Evolutionary conservation across 345 rosid species (phyloP), one percentile per base, ranked within the genome.

Genomic region (Carallia pectinifolia): DNA sequence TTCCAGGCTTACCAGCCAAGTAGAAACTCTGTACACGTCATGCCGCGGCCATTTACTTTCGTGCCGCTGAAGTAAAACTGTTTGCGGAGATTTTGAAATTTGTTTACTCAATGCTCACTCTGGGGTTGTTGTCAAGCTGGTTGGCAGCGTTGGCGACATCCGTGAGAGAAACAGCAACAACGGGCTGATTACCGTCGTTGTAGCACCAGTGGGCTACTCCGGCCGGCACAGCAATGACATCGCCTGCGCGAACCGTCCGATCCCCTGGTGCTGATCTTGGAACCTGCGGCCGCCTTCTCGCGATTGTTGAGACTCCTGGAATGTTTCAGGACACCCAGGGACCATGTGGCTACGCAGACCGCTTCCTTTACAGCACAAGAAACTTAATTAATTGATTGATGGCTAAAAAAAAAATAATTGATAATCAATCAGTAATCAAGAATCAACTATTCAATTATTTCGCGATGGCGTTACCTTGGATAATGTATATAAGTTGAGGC

Each of bases 261-360:
- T 68, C 81, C 74, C 87, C 79, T 89, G 90, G 84, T 89, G 88
- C 75, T 75, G 84, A 53, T 90, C 94, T 52, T 64, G 72, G 69
- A 74, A 81, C 12, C 70, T 63, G 0, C 77, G 63, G 29, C 77
- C 38, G 29, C 77, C 47, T 7, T 13, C 50, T 12, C 58, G 40
- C 34, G 82, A 38, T 76, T 76, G 75, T 19, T 79, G 87, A 15
- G 87, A 75, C 17, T 85, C 85, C 67, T 86, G 85, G 82, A 64
- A 86, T 7, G 93, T 89, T 81, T 86, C 96, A 38, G 93, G 86
- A 44, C 91, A 91, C 27, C 91, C 93, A 3, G 96, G 82, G 55
- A 85, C 54, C 64, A 82, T 65, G 34, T 64, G 62, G 0, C 89
- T 87, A 56, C 69, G 56, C 6, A 85, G 52, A 53, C 96, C 93